Evolutionary conservation across 2,329 filamentous ascomycete species (phyloP).

Genomic region (Botryotinia calthae): DNA sequence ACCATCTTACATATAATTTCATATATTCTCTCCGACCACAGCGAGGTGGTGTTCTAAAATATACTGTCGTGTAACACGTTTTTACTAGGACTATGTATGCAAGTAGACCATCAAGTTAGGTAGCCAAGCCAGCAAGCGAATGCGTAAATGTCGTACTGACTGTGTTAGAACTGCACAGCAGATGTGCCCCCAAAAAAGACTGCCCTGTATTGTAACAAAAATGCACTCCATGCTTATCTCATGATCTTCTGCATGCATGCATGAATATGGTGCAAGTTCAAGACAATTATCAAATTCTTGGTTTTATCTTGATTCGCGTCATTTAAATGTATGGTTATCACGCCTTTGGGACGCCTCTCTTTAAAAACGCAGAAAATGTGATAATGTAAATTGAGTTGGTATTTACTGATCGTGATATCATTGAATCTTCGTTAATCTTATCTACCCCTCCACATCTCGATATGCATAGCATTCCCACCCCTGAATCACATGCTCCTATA

Average conservation of each 20-base stretch:
- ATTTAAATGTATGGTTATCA: neutral
- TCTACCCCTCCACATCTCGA: neutral
- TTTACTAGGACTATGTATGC: neutral
- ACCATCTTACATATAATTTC: neutral
- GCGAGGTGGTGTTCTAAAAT: neutral
- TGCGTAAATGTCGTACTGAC: constrained; percentile 5
- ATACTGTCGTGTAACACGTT: neutral
- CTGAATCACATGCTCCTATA: neutral
- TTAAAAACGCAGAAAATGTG: neutral
- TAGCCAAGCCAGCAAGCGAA: neutral
- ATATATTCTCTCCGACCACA: neutral
- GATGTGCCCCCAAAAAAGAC: neutral
- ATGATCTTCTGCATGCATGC: constrained; percentile 4
- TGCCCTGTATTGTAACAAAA: neutral
- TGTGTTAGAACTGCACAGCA: constrained; percentile 10
- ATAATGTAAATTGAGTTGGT: neutral
- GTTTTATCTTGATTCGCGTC: neutral
- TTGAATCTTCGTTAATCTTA: constrained; percentile 9
- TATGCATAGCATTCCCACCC: neutral
- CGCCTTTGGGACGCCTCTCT: neutral
- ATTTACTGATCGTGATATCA: neutral
- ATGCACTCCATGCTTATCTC: neutral
- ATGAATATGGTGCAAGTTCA: neutral
- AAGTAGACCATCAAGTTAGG: neutral
- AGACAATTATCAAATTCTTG: neutral